A percentile compares a stretch with the other conserved stretches of the same genome.
These are phyloP conservation scores for Areca catechu DNA, from an alignment of 176 grass and related monocot genomes.

Conservation along the genomic window DNA sequence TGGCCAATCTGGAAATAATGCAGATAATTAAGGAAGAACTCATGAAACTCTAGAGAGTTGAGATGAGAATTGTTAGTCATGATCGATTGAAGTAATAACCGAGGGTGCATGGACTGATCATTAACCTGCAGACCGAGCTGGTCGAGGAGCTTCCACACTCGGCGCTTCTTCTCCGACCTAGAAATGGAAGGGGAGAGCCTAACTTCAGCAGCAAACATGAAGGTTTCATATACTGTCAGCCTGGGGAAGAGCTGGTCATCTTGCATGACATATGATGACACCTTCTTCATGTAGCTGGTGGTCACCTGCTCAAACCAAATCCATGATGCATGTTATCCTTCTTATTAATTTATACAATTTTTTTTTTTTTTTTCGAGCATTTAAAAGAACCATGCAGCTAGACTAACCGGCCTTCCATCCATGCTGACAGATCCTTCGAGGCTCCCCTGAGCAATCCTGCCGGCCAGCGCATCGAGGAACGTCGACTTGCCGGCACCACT, in stretches of 20 bases:
- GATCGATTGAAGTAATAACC: too few relatives aligned
- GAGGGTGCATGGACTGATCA: too few relatives aligned
- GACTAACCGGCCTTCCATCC: conserved; percentile 41
- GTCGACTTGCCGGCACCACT: conserved; percentile 71
- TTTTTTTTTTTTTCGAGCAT: neutral
- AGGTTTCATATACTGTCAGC: conserved; percentile 62
- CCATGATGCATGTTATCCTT: conserved; percentile 10
- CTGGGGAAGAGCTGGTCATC: conserved; percentile 66
- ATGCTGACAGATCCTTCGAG: conserved; percentile 51
- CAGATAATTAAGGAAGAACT: too few relatives aligned
- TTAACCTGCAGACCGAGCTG: conserved; percentile 63
- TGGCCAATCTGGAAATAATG: too few relatives aligned
- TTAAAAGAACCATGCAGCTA: neutral
- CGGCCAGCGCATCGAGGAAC: conserved; percentile 61
- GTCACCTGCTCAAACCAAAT: conserved; percentile 36
- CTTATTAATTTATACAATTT: neutral
- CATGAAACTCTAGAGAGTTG: too few relatives aligned
- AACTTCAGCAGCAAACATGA: conserved; percentile 57
- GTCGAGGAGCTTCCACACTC: conserved; percentile 60
- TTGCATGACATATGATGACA: conserved; percentile 78
- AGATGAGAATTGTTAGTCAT: too few relatives aligned
- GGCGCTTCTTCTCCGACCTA: conserved; percentile 39
- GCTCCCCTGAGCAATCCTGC: conserved; percentile 49
- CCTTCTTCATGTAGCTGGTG: conserved; percentile 71
- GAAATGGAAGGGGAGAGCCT: conserved; percentile 51